Conservation (phyloP, 257 asterid species). For the Solanum pennellii region DNA sequence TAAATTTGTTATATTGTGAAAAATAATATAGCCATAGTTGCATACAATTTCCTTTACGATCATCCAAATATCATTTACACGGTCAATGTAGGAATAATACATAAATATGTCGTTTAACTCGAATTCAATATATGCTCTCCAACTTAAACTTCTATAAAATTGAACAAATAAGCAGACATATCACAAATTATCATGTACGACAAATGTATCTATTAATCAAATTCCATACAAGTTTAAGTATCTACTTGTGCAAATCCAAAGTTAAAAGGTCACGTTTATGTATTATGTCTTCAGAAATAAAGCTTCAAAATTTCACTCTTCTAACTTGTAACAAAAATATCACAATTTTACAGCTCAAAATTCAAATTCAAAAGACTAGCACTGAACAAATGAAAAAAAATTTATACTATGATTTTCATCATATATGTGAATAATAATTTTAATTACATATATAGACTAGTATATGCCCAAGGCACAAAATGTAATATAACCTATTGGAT, state of each 20-base stretch:
- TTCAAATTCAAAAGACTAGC: not conserved
- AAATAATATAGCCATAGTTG: not conserved
- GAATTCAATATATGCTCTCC: too few relatives aligned
- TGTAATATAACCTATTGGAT: not conserved
- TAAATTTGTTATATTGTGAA: not conserved
- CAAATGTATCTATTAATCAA: too few relatives aligned
- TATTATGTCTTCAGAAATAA: too few relatives aligned
- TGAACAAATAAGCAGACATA: too few relatives aligned
- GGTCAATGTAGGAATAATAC: fast-evolving
- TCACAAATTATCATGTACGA: too few relatives aligned
- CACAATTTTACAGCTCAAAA: not conserved
- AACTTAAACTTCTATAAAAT: too few relatives aligned
- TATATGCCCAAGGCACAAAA: not conserved
- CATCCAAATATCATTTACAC: too few relatives aligned
- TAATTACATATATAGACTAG: not conserved
- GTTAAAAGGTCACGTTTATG: too few relatives aligned
- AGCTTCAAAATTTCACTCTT: not conserved
- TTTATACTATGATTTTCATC: not conserved
- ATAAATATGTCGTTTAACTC: too few relatives aligned
- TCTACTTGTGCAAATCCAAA: too few relatives aligned
- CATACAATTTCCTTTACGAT: not conserved
- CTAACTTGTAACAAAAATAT: too few relatives aligned
- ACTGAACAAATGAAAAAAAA: not conserved
- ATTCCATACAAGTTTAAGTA: too few relatives aligned
- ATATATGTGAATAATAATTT: not conserved